phyloP scores from a whole-genome alignment of 129 eudicot genomes.

The Artemisia tridentata region DNA sequence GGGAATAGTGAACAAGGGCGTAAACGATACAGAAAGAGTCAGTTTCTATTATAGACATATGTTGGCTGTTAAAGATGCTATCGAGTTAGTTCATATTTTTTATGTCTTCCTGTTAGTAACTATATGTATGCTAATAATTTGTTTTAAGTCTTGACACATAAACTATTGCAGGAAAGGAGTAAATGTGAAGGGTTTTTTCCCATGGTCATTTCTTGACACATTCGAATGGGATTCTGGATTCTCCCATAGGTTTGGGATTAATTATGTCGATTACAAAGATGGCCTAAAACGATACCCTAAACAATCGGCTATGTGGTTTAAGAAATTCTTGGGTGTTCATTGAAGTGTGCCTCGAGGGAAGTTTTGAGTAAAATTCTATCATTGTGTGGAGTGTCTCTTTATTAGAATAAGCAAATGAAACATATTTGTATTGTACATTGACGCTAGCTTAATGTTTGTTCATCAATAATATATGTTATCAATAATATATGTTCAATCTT shows the following conservation, averaged over 20 bases:
- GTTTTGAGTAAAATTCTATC: background rate
- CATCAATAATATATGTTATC: too few relatives aligned
- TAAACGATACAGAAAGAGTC: slow-evolving; percentile 21
- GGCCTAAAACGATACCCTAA: slow-evolving; percentile 32
- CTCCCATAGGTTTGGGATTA: slow-evolving; percentile 32
- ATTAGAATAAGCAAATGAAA: background rate
- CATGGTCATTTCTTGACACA: slow-evolving; percentile 42
- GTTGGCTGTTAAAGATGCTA: slow-evolving; percentile 21
- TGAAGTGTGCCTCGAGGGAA: slow-evolving; percentile 7
- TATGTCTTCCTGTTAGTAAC: background rate
- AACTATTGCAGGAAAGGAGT: slow-evolving; percentile 22
- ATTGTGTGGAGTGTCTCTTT: background rate
- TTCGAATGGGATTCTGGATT: slow-evolving; percentile 51
- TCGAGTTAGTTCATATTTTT: slow-evolving; percentile 8
- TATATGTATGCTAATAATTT: background rate
- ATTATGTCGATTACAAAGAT: slow-evolving; percentile 34
- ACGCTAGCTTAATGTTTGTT: background rate
- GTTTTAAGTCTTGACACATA: background rate
- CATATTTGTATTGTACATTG: background rate
- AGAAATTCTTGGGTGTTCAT: slow-evolving; percentile 20
- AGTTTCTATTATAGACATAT: slow-evolving; percentile 26
- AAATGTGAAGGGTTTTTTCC: slow-evolving; percentile 33
- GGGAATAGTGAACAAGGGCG: slow-evolving; percentile 15
- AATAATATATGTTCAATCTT: background rate
- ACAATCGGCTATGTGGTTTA: slow-evolving; percentile 28